phyloP scores from a whole-genome alignment of 2,329 filamentous ascomycete species.

The Ambrosiella cleistominuta region DNA sequence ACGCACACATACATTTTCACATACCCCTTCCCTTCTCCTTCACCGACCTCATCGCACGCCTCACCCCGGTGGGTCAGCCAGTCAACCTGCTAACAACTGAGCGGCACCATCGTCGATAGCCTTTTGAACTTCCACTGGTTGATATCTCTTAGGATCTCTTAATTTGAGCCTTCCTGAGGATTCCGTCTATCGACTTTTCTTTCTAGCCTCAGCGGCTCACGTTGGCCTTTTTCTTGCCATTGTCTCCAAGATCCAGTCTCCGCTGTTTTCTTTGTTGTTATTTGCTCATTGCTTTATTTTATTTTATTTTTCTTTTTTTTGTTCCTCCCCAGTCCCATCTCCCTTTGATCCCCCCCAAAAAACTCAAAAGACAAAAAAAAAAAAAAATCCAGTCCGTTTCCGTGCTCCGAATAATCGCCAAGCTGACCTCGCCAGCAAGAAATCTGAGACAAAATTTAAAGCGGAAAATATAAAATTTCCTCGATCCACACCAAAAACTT shows the following conservation, averaged over 20 bases:
- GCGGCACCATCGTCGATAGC: neutral
- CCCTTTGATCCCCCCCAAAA: neutral
- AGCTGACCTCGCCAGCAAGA: neutral
- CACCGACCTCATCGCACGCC: neutral
- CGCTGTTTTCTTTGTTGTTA: no score
- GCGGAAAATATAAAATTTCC: neutral
- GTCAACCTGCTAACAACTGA: neutral
- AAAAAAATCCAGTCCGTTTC: neutral
- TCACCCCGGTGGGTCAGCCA: neutral
- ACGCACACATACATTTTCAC: neutral
- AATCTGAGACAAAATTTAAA: neutral
- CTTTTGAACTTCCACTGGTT: neutral
- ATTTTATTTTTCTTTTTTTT: neutral
- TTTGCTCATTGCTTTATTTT: neutral
- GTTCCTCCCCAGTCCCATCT: neutral
- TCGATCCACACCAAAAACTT: slow-evolving; percentile 2
- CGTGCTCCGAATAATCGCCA: neutral
- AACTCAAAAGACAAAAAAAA: neutral
- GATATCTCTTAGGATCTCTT: neutral
- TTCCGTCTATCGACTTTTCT: neutral
- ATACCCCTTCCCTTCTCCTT: neutral
- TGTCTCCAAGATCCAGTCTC: neutral
- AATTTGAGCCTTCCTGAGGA: neutral
- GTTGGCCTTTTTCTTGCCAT: neutral
- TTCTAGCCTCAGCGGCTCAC: neutral